Evolutionary conservation across 805 yeast genomes (phyloP).

Genomic region (Metschnikowia lochheadii): DNA sequence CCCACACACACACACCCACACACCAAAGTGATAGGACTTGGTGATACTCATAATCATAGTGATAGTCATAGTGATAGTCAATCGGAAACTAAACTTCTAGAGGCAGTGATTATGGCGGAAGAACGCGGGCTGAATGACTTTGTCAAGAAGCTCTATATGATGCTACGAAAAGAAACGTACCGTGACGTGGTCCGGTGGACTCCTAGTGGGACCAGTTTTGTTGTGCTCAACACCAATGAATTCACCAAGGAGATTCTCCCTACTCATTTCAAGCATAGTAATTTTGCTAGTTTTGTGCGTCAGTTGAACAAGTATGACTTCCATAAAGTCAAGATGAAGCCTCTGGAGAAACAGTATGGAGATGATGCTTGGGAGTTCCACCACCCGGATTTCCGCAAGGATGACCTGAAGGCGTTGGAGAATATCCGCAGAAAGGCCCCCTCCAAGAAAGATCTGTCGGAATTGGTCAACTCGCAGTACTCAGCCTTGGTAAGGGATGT

Average conservation of each 20-base stretch:
- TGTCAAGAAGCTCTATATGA: constrained; percentile 72
- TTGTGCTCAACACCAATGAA: constrained; percentile 84
- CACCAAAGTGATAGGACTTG: too few species aligned
- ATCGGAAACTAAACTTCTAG: too few species aligned
- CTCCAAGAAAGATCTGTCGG: constrained; percentile 37
- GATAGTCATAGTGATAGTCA: too few species aligned
- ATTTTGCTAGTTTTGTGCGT: constrained; percentile 91
- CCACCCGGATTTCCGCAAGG: constrained; percentile 80
- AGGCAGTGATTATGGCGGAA: not conserved
- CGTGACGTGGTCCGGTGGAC: constrained; percentile 83
- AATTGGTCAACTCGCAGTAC: constrained; percentile 13
- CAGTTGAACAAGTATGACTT: constrained; percentile 96
- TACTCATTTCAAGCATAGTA: constrained; percentile 88
- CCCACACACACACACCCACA: too few species aligned
- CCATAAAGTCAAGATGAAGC: constrained; percentile 82
- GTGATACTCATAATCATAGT: too few species aligned
- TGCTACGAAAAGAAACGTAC: constrained; percentile 81
- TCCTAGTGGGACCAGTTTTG: constrained; percentile 76
- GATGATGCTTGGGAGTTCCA: constrained; percentile 91
- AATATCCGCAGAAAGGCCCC: constrained; percentile 84
- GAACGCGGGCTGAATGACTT: constrained; percentile 56
- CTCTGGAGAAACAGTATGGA: constrained; percentile 57
- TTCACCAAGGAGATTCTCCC: constrained; percentile 88
- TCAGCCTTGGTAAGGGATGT: constrained; percentile 28
- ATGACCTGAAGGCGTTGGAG: constrained; percentile 75